These are phyloP conservation scores for Saccharomycopsis lassenensis DNA, from an alignment of 805 yeast species.

Conservation along the genomic window DNA sequence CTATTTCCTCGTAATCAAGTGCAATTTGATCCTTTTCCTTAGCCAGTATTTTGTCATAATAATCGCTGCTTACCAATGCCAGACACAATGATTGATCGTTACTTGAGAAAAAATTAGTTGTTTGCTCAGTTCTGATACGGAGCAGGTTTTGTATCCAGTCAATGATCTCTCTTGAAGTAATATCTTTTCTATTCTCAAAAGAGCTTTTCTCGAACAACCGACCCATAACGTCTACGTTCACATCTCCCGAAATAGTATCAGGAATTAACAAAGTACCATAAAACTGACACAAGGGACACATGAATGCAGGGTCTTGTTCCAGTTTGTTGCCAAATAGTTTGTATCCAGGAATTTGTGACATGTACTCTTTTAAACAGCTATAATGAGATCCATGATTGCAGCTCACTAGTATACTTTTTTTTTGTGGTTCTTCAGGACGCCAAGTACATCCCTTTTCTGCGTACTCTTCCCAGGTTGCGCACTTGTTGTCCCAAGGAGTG, in stretches of 20 bases:
- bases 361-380: slow-evolving; percentile 5
- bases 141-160: too few species aligned
- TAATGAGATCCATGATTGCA: slow-evolving; percentile 17
- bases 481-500: slow-evolving; percentile 17
- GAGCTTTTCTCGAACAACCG: slow-evolving; percentile 1
- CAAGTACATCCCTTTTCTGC: neutral
- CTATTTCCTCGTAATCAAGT: too few species aligned
- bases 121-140: too few species aligned
- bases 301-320: neutral
- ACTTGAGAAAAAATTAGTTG: too few species aligned
- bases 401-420: slow-evolving; percentile 3
- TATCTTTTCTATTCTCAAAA: too few species aligned
- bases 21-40: too few species aligned
- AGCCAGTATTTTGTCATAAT: too few species aligned
- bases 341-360: too few species aligned
- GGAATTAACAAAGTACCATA: slow-evolving; percentile 9
- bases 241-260: neutral
- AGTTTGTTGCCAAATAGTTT: too few species aligned
- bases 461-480: slow-evolving; percentile 8
- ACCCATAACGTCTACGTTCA: neutral
- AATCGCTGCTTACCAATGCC: too few species aligned
- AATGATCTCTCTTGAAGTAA: too few species aligned
- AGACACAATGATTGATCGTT: too few species aligned
- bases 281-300: slow-evolving; percentile 15
- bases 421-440: neutral